Percentiles rank a stretch among this genome's conserved stretches.
These are phyloP conservation scores for Paspalum notatum DNA, from an alignment of 176 grass and related monocot species.

Conservation along the genomic window DNA sequence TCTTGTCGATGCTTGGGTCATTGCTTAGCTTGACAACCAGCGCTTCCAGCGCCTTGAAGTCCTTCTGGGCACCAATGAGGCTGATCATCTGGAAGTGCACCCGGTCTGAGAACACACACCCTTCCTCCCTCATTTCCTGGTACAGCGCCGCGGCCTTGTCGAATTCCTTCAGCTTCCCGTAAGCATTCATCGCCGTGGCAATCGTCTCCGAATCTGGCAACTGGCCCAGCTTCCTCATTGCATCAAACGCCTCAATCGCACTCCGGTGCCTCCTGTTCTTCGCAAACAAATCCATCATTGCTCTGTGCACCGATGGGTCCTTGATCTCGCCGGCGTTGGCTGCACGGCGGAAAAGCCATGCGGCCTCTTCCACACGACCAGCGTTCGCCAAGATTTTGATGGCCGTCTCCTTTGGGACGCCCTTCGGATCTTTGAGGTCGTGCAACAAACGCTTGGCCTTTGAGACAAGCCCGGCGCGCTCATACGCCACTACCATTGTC, in stretches of 20 bases:
- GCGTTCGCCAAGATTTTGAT: slow-evolving; percentile 81
- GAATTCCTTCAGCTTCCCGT: slow-evolving; percentile 82
- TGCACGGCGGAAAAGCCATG: slow-evolving; percentile 82
- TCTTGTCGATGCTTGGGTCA: slow-evolving; percentile 83
- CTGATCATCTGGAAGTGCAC: slow-evolving; percentile 99
- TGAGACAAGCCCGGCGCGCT: slow-evolving; percentile 68
- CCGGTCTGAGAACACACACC: slow-evolving; percentile 79
- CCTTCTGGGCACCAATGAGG: slow-evolving; percentile 72
- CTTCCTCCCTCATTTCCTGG: slow-evolving; percentile 67
- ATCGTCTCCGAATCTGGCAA: slow-evolving; percentile 87
- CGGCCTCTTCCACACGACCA: slow-evolving; percentile 82
- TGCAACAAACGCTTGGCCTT: slow-evolving; percentile 75
- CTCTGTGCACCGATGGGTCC: slow-evolving; percentile 64
- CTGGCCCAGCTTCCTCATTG: slow-evolving; percentile 63
- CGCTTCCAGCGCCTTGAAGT: slow-evolving; percentile 66
- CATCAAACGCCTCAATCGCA: slow-evolving; percentile 80
- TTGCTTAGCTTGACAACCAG: slow-evolving; percentile 60
- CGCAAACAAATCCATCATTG: slow-evolving; percentile 73
- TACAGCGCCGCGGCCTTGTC: slow-evolving; percentile 63
- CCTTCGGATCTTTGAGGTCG: slow-evolving; percentile 66
- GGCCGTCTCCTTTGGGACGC: slow-evolving; percentile 74
- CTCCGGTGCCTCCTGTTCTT: slow-evolving; percentile 71
- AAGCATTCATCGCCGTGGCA: slow-evolving; percentile 79
- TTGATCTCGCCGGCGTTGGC: slow-evolving; percentile 53
- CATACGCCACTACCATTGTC: slow-evolving; percentile 91